A percentile compares a stretch with the other conserved stretches of the same genome.
Conservation (phyloP, 2,329 filamentous ascomycete species). For the Gnomoniopsis sp. region DNA sequence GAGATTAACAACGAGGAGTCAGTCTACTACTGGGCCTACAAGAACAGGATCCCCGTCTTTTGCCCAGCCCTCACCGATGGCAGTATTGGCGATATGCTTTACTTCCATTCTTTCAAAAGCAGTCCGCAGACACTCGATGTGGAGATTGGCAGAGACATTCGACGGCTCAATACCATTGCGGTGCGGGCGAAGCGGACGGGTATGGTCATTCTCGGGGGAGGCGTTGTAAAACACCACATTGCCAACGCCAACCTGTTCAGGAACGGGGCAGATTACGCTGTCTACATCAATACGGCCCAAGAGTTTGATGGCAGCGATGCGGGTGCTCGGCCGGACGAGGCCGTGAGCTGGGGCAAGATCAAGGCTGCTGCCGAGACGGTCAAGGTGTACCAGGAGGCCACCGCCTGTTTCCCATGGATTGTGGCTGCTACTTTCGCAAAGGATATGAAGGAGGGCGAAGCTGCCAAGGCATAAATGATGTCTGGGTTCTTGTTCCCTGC, state of each 20-base stretch:
- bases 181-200: constrained; percentile 84
- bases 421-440: constrained; percentile 66
- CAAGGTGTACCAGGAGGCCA: constrained; percentile 74
- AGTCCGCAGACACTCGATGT: constrained; percentile 78
- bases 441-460: constrained; percentile 28
- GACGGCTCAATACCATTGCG: constrained; percentile 86
- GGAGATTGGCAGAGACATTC: constrained; percentile 92
- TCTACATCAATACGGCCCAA: constrained; percentile 96
- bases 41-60: constrained; percentile 95
- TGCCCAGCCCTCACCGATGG: constrained; percentile 95
- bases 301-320: constrained; percentile 98
- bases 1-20: constrained; percentile 92
- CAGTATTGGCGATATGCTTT: constrained; percentile 94
- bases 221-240: constrained; percentile 97
- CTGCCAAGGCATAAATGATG: too few relatives aligned
- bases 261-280: constrained; percentile 93
- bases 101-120: constrained; percentile 94
- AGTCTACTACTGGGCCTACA: constrained; percentile 96
- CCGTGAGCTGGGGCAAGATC: constrained; percentile 98
- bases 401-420: constrained; percentile 63
- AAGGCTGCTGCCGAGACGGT: constrained; percentile 83
- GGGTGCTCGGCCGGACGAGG: constrained; percentile 90
- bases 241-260: constrained; percentile 97
- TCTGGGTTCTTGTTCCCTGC: too few relatives aligned
- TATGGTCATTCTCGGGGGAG: constrained; percentile 93